Percentiles rank a stretch among this genome's conserved stretches.
These are phyloP conservation scores for Barbarea vulgaris DNA, from an alignment of 345 rosid genomes.

Conservation along the genomic window DNA sequence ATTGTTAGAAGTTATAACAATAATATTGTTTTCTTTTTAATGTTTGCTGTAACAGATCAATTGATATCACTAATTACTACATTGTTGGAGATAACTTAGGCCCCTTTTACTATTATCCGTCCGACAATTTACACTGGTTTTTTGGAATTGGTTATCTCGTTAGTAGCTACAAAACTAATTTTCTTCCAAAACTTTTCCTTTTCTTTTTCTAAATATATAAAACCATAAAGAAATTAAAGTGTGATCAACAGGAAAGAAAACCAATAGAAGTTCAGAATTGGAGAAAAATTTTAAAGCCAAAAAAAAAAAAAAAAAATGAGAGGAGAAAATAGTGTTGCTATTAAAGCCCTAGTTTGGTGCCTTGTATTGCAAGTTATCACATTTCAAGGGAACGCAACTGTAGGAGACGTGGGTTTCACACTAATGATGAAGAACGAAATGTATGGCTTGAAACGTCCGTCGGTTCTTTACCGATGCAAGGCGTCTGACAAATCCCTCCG, in stretches of 20 bases:
- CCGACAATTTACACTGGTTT: constrained; percentile 4
- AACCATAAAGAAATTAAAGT: constrained; percentile 5
- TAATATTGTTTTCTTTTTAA: constrained; percentile 2
- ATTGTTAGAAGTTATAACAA: constrained; percentile 32
- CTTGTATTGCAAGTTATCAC: constrained; percentile 20
- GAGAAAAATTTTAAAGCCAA: not conserved
- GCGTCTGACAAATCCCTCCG: constrained; percentile 26
- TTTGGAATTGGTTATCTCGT: constrained; percentile 33
- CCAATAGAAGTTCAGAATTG: not conserved
- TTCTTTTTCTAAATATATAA: constrained; percentile 14
- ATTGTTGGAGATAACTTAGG: constrained; percentile 19
- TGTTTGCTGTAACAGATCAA: constrained; percentile 15
- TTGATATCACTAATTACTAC: constrained; percentile 28
- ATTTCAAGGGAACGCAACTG: constrained; percentile 11
- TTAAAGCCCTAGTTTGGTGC: constrained; percentile 29
- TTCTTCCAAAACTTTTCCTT: constrained; percentile 8
- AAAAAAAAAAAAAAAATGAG: constrained; percentile 14
- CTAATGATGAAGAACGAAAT: constrained; percentile 34
- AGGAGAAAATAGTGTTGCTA: constrained; percentile 11
- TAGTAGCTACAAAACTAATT: constrained; percentile 35
- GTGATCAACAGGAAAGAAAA: constrained; percentile 1
- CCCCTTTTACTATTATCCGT: not conserved
- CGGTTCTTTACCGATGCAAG: constrained; percentile 38
- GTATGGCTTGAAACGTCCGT: constrained; percentile 36
- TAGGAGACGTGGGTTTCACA: constrained; percentile 32